Evolutionary conservation across 1,139 yeast species (phyloP).

Genomic region (Williopsis jadinii): DNA sequence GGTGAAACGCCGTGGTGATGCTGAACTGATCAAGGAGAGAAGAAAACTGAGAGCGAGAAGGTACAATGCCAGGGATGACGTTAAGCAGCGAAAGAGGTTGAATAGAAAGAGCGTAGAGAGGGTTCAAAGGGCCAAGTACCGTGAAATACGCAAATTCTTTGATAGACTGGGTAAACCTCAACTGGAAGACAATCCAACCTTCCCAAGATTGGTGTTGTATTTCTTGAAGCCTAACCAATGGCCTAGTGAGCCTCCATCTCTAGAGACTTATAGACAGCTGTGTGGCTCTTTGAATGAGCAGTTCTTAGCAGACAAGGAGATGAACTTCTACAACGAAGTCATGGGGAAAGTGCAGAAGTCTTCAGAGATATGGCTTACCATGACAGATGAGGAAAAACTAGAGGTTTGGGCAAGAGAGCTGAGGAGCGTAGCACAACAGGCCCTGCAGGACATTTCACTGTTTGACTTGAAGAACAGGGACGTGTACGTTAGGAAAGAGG

Average conservation of each 20-base stretch:
- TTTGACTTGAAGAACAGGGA: slow-evolving; percentile 37
- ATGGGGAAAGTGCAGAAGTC: slow-evolving; percentile 32
- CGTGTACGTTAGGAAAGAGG: slow-evolving; percentile 29
- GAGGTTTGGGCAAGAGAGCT: slow-evolving; percentile 38
- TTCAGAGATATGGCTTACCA: slow-evolving; percentile 35
- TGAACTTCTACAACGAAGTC: slow-evolving; percentile 14
- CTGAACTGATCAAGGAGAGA: slow-evolving; percentile 32
- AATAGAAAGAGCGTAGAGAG: slow-evolving; percentile 33
- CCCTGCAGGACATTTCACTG: slow-evolving; percentile 32
- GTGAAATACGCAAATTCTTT: slow-evolving; percentile 29
- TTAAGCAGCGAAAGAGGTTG: slow-evolving; percentile 32
- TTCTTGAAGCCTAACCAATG: slow-evolving; percentile 37
- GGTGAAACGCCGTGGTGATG: slow-evolving; percentile 43
- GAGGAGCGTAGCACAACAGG: slow-evolving; percentile 36
- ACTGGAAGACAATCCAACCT: slow-evolving; percentile 35
- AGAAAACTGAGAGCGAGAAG: slow-evolving; percentile 32
- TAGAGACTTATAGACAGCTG: slow-evolving; percentile 31
- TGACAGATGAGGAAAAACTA: slow-evolving; percentile 27
- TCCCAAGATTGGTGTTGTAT: slow-evolving; percentile 39
- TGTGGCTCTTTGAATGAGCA: slow-evolving; percentile 22
- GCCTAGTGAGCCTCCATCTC: slow-evolving; percentile 45
- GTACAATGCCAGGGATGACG: slow-evolving; percentile 40
- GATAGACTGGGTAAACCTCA: slow-evolving; percentile 30
- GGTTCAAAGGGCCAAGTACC: slow-evolving; percentile 28
- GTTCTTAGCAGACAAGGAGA: slow-evolving; percentile 9